Percentiles rank a stretch among this genome's conserved stretches.
phyloP scores from a whole-genome alignment of 2,329 filamentous ascomycete species.

The Claviceps sorghi region DNA sequence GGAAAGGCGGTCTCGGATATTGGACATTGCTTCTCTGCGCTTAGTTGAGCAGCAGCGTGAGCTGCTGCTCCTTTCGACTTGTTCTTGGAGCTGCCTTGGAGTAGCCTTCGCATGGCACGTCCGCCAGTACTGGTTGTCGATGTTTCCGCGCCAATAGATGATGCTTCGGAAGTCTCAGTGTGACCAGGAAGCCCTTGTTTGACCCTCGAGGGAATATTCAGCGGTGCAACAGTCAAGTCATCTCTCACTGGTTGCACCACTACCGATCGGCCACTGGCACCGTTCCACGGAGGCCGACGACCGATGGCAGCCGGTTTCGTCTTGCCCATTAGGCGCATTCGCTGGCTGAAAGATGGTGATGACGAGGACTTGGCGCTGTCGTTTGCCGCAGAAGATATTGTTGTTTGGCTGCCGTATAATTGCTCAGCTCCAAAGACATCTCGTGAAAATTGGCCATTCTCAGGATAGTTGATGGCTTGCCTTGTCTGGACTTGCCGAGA shows the following conservation, averaged over 20 bases:
- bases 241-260: slow-evolving; percentile 52
- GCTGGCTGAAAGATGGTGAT: slow-evolving; percentile 18
- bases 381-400: slow-evolving; percentile 12
- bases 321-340: slow-evolving; percentile 20
- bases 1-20: slow-evolving; percentile 15
- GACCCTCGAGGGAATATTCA: slow-evolving; percentile 39
- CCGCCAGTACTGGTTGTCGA: slow-evolving; percentile 10
- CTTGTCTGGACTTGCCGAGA: slow-evolving; percentile 1
- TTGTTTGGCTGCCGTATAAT: background rate
- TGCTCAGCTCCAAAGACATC: background rate
- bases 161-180: slow-evolving; percentile 1
- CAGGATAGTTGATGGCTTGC: background rate
- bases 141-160: slow-evolving; percentile 21
- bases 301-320: slow-evolving; percentile 24
- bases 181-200: slow-evolving; percentile 24
- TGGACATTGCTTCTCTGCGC: background rate
- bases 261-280: slow-evolving; percentile 52
- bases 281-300: slow-evolving; percentile 51
- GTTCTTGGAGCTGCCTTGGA: slow-evolving; percentile 8
- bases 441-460: background rate
- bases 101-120: slow-evolving; percentile 20
- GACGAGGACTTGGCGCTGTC: slow-evolving; percentile 13
- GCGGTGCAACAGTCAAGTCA: slow-evolving; percentile 38
- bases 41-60: background rate
- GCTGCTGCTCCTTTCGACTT: background rate